A percentile compares a stretch with the other conserved stretches of the same genome.
These are phyloP conservation scores for Penicillium sp. DNA, from an alignment of 2,329 filamentous ascomycete species.

Conservation along the genomic window DNA sequence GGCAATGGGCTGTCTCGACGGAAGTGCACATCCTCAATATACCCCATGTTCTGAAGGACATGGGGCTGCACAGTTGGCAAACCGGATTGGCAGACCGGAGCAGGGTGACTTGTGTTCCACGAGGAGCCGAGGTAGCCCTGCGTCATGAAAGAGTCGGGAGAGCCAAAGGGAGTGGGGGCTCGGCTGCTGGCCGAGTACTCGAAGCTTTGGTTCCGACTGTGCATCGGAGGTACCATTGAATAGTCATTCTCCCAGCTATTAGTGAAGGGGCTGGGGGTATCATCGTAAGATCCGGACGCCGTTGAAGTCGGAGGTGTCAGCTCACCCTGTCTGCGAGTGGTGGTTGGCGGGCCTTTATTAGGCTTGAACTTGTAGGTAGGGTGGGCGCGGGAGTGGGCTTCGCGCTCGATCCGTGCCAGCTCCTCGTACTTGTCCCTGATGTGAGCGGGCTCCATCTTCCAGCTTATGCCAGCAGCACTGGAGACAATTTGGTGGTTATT, in stretches of 20 bases:
- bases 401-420: slow-evolving; percentile 72
- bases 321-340: slow-evolving; percentile 5
- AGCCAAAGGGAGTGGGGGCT: slow-evolving; percentile 34
- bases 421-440: slow-evolving; percentile 70
- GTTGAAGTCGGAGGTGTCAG: slow-evolving; percentile 16
- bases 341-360: slow-evolving; percentile 58
- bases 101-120: slow-evolving; percentile 51
- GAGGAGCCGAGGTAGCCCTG: slow-evolving; percentile 41
- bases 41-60: slow-evolving; percentile 22
- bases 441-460: slow-evolving; percentile 71
- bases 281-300: background rate
- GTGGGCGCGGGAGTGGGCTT: slow-evolving; percentile 78
- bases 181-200: slow-evolving; percentile 30
- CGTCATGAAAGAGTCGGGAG: slow-evolving; percentile 21
- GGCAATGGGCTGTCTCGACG: slow-evolving; percentile 27
- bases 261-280: slow-evolving; percentile 2
- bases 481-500: slow-evolving; percentile 95
- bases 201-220: slow-evolving; percentile 24
- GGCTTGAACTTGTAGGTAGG: slow-evolving; percentile 94
- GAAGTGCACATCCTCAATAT: slow-evolving; percentile 44
- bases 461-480: slow-evolving; percentile 76
- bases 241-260: background rate
- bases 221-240: slow-evolving; percentile 3
- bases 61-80: slow-evolving; percentile 46
- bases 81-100: slow-evolving; percentile 37